Evolutionary conservation across 805 yeast species (phyloP), one percentile per base, ranked within the genome.

Genomic region (Ogataea trehaloabstinens): DNA sequence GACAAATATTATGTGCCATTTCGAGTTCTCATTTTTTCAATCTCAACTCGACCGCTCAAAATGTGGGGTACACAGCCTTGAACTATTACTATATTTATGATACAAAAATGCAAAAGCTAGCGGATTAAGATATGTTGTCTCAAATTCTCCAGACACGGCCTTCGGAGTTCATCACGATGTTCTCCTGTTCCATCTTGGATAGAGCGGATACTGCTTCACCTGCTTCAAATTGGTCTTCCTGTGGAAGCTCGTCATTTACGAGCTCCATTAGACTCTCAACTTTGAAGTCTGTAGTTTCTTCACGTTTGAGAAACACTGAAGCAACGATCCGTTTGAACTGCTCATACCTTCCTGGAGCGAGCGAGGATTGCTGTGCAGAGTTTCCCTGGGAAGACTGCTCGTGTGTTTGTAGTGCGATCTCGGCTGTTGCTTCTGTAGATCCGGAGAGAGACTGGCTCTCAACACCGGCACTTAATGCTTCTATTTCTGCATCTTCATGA

Each of bases 281-380:
- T 21, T 53, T 51, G 45, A 52, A 60, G 28, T 50, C 67, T 24
- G 71, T 76, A 4, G 68, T 40, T 16, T 63, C 67, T 4, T 72
- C 62, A 39, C 69, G 68, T 20, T 46, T 41, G 17, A 42, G 34
- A 52, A 74, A 63, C 30, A 78, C 60, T 18, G 58, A 60, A 1
- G 82, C 78, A 16, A 75, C 65, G 10, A 68, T 58, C 42, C 68
- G 65, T 16, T 71, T 68, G 51, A 79, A 71, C 21, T 56, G 51
- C n/a, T 63, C 66, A 36, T 69, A 63, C 47, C 87, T 67, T 15
- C 72, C 66, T 2, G 70, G 68, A 3, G 85, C 76, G 15, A 80
- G 67, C 7, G 60, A 60, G 10, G 67, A 70, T 24, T 52, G 41
- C 3, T 34, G 35, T 16, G 35, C 46, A n/a, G 42, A 45, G 12